Conservation (phyloP, 176 grass and related monocot genomes). For the Secale cereale region DNA sequence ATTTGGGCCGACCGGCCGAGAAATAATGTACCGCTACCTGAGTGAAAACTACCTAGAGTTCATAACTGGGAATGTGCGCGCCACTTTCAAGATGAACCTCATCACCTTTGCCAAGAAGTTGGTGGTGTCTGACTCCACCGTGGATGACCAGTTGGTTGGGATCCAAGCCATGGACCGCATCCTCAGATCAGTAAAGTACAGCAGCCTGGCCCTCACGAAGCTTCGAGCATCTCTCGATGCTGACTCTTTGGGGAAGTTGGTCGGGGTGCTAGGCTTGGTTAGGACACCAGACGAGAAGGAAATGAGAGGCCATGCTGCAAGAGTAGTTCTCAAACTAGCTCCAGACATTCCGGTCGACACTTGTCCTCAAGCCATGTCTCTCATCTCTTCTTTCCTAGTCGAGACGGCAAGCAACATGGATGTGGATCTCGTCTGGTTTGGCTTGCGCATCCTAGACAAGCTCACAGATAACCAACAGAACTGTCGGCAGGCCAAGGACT, state of each 20-base stretch:
- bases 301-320: conserved; percentile 22
- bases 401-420: neutral
- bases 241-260: neutral
- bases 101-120: conserved; percentile 18
- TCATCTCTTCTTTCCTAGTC: conserved; percentile 9
- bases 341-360: neutral
- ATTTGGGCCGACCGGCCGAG: neutral
- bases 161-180: neutral
- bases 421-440: conserved; percentile 9
- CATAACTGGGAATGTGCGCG: neutral
- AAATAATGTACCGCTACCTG: neutral
- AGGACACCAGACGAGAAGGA: neutral
- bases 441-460: conserved; percentile 18
- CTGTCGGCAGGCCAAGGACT: neutral
- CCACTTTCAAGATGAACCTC: conserved; percentile 8
- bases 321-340: conserved; percentile 21
- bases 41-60: neutral
- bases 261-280: neutral
- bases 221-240: neutral
- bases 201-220: neutral
- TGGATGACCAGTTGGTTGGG: neutral
- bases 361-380: neutral
- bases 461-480: conserved; percentile 5
- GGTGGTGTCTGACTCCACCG: neutral
- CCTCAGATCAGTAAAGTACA: neutral